Evolutionary conservation across 208 protist genomes (phyloP).

Genomic region (Jaenimonas drosophilae): DNA sequence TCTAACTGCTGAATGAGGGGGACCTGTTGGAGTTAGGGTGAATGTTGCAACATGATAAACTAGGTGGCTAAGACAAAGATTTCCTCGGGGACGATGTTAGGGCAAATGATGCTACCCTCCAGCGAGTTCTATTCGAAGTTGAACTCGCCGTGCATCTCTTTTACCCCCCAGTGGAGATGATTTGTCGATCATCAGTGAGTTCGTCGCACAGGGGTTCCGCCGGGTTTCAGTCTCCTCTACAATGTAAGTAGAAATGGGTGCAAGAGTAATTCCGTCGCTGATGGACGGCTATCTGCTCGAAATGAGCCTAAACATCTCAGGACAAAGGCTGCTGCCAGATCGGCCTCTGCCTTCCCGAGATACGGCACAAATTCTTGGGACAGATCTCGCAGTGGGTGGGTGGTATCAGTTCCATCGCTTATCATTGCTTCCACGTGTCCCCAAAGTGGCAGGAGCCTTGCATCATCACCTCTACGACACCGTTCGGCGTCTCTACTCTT

Average conservation of each 20-base stretch:
- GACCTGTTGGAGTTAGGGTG: too few species aligned
- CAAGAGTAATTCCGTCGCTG: constrained; percentile 31
- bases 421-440: too few species aligned
- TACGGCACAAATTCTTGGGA: neutral
- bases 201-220: neutral
- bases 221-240: too few species aligned
- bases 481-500: constrained; percentile 1
- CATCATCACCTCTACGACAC: too few species aligned
- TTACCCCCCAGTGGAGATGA: neutral
- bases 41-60: too few species aligned
- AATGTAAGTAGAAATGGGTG: constrained; percentile 66
- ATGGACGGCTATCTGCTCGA: constrained; percentile 47
- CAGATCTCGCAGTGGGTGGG: neutral
- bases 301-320: constrained; percentile 44
- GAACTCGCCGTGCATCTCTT: neutral
- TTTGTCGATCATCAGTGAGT: constrained; percentile 1
- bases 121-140: too few species aligned
- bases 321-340: constrained; percentile 45
- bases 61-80: too few species aligned
- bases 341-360: constrained; percentile 13
- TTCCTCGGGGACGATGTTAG: too few species aligned
- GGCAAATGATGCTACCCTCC: too few species aligned
- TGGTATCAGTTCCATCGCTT: neutral
- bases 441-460: too few species aligned
- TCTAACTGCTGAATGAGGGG: too few species aligned